These are phyloP conservation scores for Flaveria linearis DNA, from an alignment of 129 eudicot genomes.

Conservation along the genomic window DNA sequence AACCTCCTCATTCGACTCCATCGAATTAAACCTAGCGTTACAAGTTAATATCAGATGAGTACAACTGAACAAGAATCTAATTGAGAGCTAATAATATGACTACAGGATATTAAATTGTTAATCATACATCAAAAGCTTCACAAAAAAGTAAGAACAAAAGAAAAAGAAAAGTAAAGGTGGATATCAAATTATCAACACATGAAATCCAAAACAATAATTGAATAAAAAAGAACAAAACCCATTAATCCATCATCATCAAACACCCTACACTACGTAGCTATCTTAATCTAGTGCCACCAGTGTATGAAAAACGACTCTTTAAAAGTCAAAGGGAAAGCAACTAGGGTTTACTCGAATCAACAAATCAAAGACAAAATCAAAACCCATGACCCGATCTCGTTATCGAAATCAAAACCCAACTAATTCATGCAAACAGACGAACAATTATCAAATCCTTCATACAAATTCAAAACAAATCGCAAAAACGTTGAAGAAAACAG, in stretches of 20 bases:
- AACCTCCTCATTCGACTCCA: conserved; percentile 37
- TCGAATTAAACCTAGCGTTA: conserved; percentile 5
- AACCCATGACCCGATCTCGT: neutral
- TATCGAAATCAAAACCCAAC: conserved; percentile 9
- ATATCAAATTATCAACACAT: neutral
- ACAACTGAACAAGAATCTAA: neutral
- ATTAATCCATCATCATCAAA: neutral
- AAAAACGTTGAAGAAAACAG: neutral
- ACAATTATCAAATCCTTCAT: neutral
- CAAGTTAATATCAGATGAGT: neutral
- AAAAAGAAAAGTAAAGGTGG: neutral
- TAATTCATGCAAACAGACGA: neutral
- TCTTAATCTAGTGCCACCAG: too few species aligned
- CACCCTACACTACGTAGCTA: neutral
- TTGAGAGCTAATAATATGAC: neutral
- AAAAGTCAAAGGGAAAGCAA: conserved; percentile 1
- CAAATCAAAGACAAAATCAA: neutral
- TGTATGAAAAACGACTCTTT: too few species aligned
- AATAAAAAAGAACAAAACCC: neutral
- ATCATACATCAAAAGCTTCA: conserved; percentile 10
- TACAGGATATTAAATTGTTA: neutral
- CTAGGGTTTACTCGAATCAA: conserved; percentile 15
- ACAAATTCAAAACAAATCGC: neutral
- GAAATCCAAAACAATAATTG: neutral
- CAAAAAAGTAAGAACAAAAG: neutral